Conservation (phyloP, 2,329 filamentous ascomycete genomes). For the Scopulariopsis brevicaulis region DNA sequence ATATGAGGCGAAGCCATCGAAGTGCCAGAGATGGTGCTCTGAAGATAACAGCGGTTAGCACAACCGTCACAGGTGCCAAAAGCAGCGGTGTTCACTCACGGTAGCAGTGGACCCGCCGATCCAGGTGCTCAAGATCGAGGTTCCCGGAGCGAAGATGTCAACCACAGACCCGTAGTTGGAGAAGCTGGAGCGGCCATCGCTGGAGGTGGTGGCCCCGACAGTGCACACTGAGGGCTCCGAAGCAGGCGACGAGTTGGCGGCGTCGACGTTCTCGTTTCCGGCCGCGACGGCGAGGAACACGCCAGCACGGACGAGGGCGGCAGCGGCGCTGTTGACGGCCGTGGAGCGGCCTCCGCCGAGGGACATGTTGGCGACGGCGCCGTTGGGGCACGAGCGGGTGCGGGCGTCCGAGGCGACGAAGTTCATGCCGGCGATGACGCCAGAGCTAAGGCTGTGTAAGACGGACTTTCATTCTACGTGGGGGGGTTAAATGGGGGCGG, state of each 20-base stretch:
- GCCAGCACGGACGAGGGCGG: conserved; percentile 29
- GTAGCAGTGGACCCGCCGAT: conserved; percentile 26
- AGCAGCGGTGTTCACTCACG: background rate
- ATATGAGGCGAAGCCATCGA: conserved; percentile 53
- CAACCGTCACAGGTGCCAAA: background rate
- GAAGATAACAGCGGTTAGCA: background rate
- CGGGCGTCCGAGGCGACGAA: conserved; percentile 30
- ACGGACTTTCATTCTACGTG: background rate
- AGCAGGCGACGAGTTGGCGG: conserved; percentile 30
- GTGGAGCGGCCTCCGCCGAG: conserved; percentile 33
- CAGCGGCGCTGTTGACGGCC: conserved; percentile 37
- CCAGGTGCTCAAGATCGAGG: conserved; percentile 32
- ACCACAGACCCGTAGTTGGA: conserved; percentile 37
- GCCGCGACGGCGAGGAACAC: conserved; percentile 43
- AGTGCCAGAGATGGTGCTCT: conserved; percentile 40
- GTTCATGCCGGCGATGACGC: conserved; percentile 28
- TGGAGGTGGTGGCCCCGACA: conserved; percentile 33
- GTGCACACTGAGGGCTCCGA: conserved; percentile 35
- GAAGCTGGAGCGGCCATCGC: conserved; percentile 27
- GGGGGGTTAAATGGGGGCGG: background rate
- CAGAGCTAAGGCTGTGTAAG: conserved; percentile 21
- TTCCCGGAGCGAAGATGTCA: conserved; percentile 40
- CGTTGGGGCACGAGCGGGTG: conserved; percentile 23
- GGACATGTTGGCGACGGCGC: conserved; percentile 44
- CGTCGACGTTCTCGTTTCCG: conserved; percentile 34